Evolutionary conservation across 2,329 filamentous ascomycete species (phyloP), one percentile per base, ranked within the genome.

Genomic region (Neofusicoccum kwambonambiense): DNA sequence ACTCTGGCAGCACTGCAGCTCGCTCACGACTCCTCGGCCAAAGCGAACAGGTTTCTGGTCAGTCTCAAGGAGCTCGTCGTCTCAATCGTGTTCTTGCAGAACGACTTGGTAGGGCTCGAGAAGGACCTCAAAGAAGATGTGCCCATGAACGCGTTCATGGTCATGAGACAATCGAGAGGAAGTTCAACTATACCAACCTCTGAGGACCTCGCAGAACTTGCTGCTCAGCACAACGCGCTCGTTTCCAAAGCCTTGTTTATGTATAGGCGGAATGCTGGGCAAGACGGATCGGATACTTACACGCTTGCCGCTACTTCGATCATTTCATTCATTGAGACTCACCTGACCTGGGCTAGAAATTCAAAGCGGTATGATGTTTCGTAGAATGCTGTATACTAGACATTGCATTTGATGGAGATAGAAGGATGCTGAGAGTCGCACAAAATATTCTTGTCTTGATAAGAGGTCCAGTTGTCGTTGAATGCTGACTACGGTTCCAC

Each of bases 71-170:
- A 34, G n/a, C 45, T 54, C 31, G 65, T 68, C 41, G 54, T 22
- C 4, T 31, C 65, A 4, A 57, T 63, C 4, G 65, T 68, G 19
- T 58, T 50, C 15, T 51, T 68, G n/a, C 65, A 67, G 52, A 67
- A 67, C 42, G 65, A 68, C 37, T 51, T 68, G 34, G 50, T 68
- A 19, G 67, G 67, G 1, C 34, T 67, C 11, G 49, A 63, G 50
- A 67, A 63, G 45, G 67, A 68, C 41, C 27, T 67, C 3, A 35
- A 34, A 4, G 49, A 50, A 19, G 65, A 37, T 3, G 54, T 62
- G 17, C 17, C 34, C 9, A 60, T 66, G 39, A 66, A 67, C 27
- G 31, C 61, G 11, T 62, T 66, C 64, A 34, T 58, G 31, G 41
- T 67, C 35, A 45, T 15, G 42, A 45, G 42, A 8, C 42, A 17